Evolutionary conservation across 192 early-diverging fungal species (phyloP), one percentile per base, ranked within the genome.

Genomic region (Thamnidium elegans): DNA sequence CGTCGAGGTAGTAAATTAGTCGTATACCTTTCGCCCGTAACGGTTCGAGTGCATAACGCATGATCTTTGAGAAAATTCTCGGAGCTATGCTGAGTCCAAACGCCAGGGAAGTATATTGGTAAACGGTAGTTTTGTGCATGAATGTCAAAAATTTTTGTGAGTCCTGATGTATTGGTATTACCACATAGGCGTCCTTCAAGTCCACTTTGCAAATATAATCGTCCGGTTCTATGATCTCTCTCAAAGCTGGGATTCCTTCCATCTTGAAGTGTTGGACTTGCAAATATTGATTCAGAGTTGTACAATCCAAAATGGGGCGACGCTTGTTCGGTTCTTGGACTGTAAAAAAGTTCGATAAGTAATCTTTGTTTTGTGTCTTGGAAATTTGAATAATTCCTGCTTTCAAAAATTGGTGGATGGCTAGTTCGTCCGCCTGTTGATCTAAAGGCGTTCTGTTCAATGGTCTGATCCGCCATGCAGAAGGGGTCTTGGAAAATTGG

Each of bases 231-330:
- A 68, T 61, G 20, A 62, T 50, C 8, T 68, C 58, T 30, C 67
- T 50, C 13, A 68, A 26, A 20, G 59, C 67, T 46, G 67, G 67
- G 13, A 68, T 23, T 17, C 67, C 67, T 31, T 68, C 67, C 67
- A 68, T 62, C 59, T 62, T 60, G 67, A 68, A 68, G 21, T 68
- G 67, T 45, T 68, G 50, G 8, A 50, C n/a, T 45, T 62, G 59
- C 0, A 68, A 14, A 46, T 62, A 68, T 13, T 19, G 2, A 11
- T 62, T 68, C 23, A 68, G 31, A 0, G 13, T 31, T 14, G 21
- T 20, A 43, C 43, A 68, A 17, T 68, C 36, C 19, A 68, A 51
- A 7, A 62, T 68, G 7, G 46, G 67, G 2, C 50, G 21, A 4
- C 64, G 17, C 26, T 55, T 66, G n/a, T n/a, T n/a, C n/a, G n/a